Percentiles rank a stretch among this genome's conserved stretches.
phyloP scores from a whole-genome alignment of 176 grass and related monocot species.

The Thalia dealbata region DNA sequence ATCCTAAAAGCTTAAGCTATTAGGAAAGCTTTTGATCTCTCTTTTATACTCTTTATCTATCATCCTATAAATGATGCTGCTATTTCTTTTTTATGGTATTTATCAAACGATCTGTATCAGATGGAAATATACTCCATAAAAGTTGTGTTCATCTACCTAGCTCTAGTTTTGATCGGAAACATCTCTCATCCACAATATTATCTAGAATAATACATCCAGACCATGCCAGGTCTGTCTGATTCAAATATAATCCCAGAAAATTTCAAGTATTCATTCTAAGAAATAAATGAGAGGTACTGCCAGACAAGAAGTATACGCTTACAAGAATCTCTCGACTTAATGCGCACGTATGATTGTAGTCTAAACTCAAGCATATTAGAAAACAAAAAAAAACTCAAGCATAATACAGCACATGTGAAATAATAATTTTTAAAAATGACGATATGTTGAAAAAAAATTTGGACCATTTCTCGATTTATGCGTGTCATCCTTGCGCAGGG shows the following conservation, averaged over 20 bases:
- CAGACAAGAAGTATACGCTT: too few species aligned
- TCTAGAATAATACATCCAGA: neutral
- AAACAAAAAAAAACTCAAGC: too few species aligned
- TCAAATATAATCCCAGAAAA: constrained; percentile 8
- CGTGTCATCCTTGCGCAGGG: too few species aligned
- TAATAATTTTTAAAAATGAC: too few species aligned
- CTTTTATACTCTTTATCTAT: neutral
- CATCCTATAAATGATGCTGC: neutral
- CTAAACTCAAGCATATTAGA: too few species aligned
- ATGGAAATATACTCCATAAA: constrained; percentile 49
- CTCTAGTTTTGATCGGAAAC: neutral
- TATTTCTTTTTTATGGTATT: constrained; percentile 36
- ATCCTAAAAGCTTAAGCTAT: too few species aligned
- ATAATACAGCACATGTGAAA: too few species aligned
- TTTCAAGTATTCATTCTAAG: neutral
- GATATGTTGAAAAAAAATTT: too few species aligned
- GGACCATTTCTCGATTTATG: too few species aligned
- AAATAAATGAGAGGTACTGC: constrained; percentile 12
- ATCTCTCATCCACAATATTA: neutral
- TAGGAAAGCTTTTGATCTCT: too few species aligned
- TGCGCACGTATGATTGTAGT: too few species aligned
- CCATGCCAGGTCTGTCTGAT: constrained; percentile 3
- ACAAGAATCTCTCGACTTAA: too few species aligned
- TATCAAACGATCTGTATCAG: constrained; percentile 71
- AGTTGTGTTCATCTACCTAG: constrained; percentile 1